Base-by-base conservation (phyloP, 2,329 filamentous ascomycete species). In the Fusarium odoratissimum region DNA sequence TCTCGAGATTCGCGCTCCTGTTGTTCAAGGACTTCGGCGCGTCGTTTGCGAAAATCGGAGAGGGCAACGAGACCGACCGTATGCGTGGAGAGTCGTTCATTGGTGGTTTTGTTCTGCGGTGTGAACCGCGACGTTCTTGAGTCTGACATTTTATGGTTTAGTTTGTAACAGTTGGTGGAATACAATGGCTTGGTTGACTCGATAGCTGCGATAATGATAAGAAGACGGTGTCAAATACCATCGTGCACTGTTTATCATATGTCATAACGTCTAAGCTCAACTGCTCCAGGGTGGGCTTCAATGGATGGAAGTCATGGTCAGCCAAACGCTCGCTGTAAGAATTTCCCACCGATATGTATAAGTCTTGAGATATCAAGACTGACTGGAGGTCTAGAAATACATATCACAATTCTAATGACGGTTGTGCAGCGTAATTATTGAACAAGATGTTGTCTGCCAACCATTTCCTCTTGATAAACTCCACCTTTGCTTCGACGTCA, bases 21-120 rank as follows among this genome's bases (percentile, higher is more conserved):
- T 79, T 94, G 91, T 81, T 98, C 95, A 52, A 97, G 86, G n/a
- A 95, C 94, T 82, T 98, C 94, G 76, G 95, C 95, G 82, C 95
- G 94, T 67, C 96, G 91, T 84, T 99, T 98, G 82, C 95, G 94
- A 82, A 97, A 98, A 80, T 98, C 96, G 73, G 93, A 94, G 46
- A 98, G 91, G 64, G 93, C 90, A 59, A 98, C 95, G 6, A 99
- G 91, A 44, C 96, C 96, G 74, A 98, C 95, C 0, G 94, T 97
- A 78, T 94, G 91, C 60, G 91, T 93, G 67, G 95, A 95, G 52
- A 97, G 87, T 19, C 94, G 87, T 79, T 97, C 92, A 81, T 95
- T 90, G 3, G 93, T 93, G 2, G 93, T 93, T 75, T 92, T 87
- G 71, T 91, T 91, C 79, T 95, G 93, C 45, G 91, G 87, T 3